Conservation (phyloP, 148 eudicot species). For the Vaccinium myrtillus region DNA sequence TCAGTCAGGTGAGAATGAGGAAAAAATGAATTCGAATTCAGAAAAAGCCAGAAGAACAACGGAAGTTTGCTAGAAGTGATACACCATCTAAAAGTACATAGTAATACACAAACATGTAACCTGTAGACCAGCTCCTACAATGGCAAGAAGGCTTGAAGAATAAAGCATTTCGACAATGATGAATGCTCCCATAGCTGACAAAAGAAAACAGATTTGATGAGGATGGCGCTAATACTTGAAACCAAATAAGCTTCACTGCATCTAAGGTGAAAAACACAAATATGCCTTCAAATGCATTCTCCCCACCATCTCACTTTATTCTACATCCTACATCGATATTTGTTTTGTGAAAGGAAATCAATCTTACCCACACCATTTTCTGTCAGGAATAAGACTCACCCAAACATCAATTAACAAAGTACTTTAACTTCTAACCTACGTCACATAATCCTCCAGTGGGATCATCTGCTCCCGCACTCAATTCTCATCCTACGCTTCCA, state of each 20-base stretch:
- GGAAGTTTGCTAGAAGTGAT: background rate
- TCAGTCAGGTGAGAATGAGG: constrained; percentile 20
- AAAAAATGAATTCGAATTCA: background rate
- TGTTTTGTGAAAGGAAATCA: background rate
- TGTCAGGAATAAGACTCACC: background rate
- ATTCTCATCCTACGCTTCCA: background rate
- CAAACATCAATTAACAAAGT: background rate
- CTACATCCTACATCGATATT: background rate
- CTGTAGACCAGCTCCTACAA: constrained; percentile 99
- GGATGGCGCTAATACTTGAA: background rate
- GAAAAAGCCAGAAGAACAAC: background rate
- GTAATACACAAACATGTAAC: constrained; percentile 27
- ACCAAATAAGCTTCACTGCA: background rate
- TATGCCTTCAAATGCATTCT: background rate
- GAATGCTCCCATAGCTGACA: constrained; percentile 80
- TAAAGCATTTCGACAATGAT: constrained; percentile 87
- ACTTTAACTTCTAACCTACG: background rate
- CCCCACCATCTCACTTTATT: background rate
- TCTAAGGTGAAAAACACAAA: background rate
- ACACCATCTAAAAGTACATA: background rate
- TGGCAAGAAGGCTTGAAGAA: constrained; percentile 78
- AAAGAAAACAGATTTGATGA: background rate
- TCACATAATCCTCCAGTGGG: background rate
- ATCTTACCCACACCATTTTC: background rate
- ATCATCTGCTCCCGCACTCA: background rate